Base-by-base conservation (phyloP, 768 basidiomycete species). In the Collybia sordida region DNA sequence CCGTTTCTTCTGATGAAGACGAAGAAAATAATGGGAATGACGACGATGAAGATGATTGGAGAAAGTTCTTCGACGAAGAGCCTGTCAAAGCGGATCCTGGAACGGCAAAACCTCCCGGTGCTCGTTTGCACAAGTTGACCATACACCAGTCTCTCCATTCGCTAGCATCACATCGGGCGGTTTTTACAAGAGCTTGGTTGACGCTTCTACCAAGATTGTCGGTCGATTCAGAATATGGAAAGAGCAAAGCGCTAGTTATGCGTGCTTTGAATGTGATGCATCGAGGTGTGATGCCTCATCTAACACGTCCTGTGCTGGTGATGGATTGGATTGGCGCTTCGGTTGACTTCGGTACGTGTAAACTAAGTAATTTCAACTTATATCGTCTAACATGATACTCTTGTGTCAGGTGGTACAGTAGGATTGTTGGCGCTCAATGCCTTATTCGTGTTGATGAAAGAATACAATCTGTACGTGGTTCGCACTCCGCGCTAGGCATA, bases 321-420 rank as follows among this genome's bases (percentile, higher is more conserved):
- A 93, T 93, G 88, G 93, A 96, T 64, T 97, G 93, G 91, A 78
- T 96, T 34, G 82, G 85, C 22, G 81, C 82, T 2, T 90, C 89
- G 56, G 86, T 93, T 11, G 92, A 95, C 62, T 74, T 81, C 57
- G 93, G 92, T 86, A 47, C 53, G 81, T 64, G 34, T 48, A 12
- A 23, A 17, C 23, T 44, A 23, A 23, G 51, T 22, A 6, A 40
- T 11, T 8, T 51, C 9, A 22, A 22, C 28, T 18, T 18, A 45
- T 17, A 45, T 17, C 27, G 19, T 17, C 48, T 27, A 12, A 44
- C 25, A 37, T 31, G 40, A 53, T 4, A 43, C 50, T 2, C 12
- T 31, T 34, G 2, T 37, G 28, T 15, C 53, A 90, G 93, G 94
- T 27, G 94, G 93, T 1, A 79, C 85, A 0, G 78, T 90, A 14